These are phyloP conservation scores for Candida khao-thaluensis DNA, from an alignment of 805 yeast genomes.

Conservation along the genomic window DNA sequence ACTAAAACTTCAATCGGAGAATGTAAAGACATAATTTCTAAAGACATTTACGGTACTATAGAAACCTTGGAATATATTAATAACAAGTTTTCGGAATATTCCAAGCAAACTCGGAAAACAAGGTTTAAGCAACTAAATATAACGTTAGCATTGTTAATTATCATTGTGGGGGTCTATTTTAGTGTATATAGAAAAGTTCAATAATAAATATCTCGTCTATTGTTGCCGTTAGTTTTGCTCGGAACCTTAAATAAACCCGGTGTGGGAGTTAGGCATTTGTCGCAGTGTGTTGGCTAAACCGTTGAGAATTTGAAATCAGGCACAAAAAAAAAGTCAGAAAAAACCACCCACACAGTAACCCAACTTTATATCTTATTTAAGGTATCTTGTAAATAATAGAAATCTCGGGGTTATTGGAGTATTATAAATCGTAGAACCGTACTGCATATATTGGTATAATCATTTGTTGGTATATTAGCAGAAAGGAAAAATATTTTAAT, in stretches of 20 bases:
- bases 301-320: constrained; percentile 9
- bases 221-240: neutral
- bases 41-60: constrained; percentile 27
- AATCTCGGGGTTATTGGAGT: neutral
- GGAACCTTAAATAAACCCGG: no score
- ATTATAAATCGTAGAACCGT: no score
- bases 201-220: no score
- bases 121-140: constrained; percentile 30
- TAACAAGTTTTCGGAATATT: constrained; percentile 26
- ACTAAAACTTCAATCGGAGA: constrained; percentile 24
- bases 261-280: no score
- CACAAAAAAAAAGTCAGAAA: constrained; percentile 7
- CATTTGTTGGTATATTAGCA: no score
- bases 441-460: no score
- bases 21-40: constrained; percentile 26
- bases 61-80: constrained; percentile 33
- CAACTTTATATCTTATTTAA: neutral
- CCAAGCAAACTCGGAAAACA: constrained; percentile 23
- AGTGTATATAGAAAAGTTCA: neutral
- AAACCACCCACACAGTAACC: constrained; percentile 2
- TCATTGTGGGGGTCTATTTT: constrained; percentile 11
- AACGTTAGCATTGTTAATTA: constrained; percentile 12
- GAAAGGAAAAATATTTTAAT: no score
- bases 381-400: constrained; percentile 4
- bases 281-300: constrained; percentile 6